Conservation (phyloP, 2,329 filamentous ascomycete species). For the Metarhizium rileyi region DNA sequence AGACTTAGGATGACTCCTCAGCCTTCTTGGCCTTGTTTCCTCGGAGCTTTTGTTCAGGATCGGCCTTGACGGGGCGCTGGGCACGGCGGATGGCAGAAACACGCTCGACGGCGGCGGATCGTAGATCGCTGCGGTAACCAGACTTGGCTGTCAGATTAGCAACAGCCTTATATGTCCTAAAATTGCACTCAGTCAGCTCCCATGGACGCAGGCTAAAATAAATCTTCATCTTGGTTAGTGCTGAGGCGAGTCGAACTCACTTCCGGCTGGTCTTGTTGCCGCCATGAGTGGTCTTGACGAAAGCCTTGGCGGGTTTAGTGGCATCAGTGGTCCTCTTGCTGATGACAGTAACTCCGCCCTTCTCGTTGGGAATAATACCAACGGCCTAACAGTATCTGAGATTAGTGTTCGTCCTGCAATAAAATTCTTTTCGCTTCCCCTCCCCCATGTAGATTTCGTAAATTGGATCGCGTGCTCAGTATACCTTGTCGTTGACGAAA, state of each 20-base stretch:
- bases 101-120: constrained; percentile 70
- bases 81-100: constrained; percentile 75
- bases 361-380: constrained; percentile 64
- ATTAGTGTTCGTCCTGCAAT: constrained; percentile 9
- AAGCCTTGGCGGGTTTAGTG: constrained; percentile 62
- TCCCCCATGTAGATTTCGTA: not conserved
- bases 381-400: constrained; percentile 52
- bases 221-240: no score
- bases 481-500: constrained; percentile 89
- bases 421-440: not conserved
- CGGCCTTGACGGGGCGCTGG: constrained; percentile 69
- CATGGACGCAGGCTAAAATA: constrained; percentile 6
- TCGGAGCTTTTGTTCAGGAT: constrained; percentile 63
- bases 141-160: constrained; percentile 74
- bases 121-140: constrained; percentile 76
- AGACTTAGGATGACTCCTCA: constrained; percentile 29
- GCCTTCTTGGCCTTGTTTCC: constrained; percentile 73
- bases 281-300: constrained; percentile 58
- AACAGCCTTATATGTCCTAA: constrained; percentile 79
- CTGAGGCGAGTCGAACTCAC: constrained; percentile 18
- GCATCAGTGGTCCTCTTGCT: constrained; percentile 71
- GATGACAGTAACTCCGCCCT: constrained; percentile 70
- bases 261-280: constrained; percentile 69
- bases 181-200: constrained; percentile 3
- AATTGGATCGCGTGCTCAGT: not conserved